Evolutionary conservation across 495 filamentous ascomycete genomes (phyloP).

Genomic region (Monascus purpureus): DNA sequence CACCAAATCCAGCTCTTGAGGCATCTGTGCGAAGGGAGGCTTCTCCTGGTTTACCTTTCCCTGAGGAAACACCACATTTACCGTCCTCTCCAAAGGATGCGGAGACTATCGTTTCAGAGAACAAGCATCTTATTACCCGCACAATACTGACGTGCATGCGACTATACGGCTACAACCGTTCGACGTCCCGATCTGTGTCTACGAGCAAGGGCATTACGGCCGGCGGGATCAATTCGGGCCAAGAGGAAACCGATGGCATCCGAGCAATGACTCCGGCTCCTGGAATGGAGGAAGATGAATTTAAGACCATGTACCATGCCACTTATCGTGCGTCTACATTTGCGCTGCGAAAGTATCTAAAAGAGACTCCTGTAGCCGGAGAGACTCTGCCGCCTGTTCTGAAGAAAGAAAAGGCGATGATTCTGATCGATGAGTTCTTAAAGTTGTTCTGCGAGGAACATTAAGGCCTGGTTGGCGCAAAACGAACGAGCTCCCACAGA

Average conservation of each 20-base stretch:
- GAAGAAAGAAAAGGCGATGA: constrained; percentile 31
- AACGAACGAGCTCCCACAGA: too few species aligned
- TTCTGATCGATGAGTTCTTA: constrained; percentile 31
- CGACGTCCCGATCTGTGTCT: constrained; percentile 12
- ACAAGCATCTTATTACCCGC: constrained; percentile 29
- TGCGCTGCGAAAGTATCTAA: constrained; percentile 38
- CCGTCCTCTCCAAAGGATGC: constrained; percentile 13
- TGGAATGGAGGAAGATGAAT: constrained; percentile 40
- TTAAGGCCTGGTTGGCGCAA: constrained; percentile 14
- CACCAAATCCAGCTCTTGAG: constrained; percentile 18
- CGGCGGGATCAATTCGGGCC: constrained; percentile 5
- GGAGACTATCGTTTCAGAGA: constrained; percentile 25
- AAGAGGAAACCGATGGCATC: constrained; percentile 1
- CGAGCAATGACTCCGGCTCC: constrained; percentile 6
- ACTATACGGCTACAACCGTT: constrained; percentile 44
- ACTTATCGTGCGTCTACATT: constrained; percentile 47
- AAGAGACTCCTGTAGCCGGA: constrained; percentile 5
- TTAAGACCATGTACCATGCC: constrained; percentile 52
- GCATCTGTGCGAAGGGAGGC: constrained; percentile 4
- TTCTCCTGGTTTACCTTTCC: constrained; percentile 7
- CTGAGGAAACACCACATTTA: constrained; percentile 7
- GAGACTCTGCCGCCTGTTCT: constrained; percentile 13
- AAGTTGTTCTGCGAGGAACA: constrained; percentile 31
- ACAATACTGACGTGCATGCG: constrained; percentile 50
- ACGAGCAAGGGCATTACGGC: constrained; percentile 6